Evolutionary conservation across 2,329 filamentous ascomycete genomes (phyloP), one percentile per base, ranked within the genome.

Genomic region (Aspergillus aculeatus): DNA sequence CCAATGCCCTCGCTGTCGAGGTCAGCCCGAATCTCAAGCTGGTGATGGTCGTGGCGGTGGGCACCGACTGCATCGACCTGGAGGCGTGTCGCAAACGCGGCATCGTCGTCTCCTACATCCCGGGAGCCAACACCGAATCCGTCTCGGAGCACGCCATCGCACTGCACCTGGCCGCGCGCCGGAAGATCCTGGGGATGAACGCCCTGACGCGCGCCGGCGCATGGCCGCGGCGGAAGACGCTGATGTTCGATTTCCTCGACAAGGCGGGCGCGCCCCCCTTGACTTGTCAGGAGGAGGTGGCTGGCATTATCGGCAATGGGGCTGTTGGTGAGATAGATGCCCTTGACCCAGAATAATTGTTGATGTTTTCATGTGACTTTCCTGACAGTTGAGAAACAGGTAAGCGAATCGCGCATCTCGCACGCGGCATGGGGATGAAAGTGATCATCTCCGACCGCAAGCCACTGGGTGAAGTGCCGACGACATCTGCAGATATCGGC

Each of bases 221-320:
- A 47, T 83, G 82, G 81, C 68, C 70, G 44, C 64, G 68, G 50
- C 72, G 71, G 59, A 73, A 73, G n/a, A 73, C 70, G 35, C 61
- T 79, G 62, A 73, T 78, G 60, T 68, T 58, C 60, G 62, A 68
- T 41, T 67, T 56, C 41, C 59, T 65, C 50, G 68, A 64, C 29
- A 64, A 56, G 26, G 62, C 69, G 12, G 76, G 64, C 10, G 65
- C 66, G 29, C 75, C 78, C 24, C 80, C 80, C 47, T 64, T 81
- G 63, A 80, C 77, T 1, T 81, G 78, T 66, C 68, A 71, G 21
- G 81, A 83, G 58, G 82, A 84, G 69, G 75, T 78, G 3, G 66
- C 82, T 62, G 81, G 80, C 1, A 75, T 84, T 57, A 69, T 84
- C 55, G 81, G 82, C 1, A 82, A 83, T 67, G 82, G 82, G 1